phyloP scores from a whole-genome alignment of 345 rosid genomes.

The Populus ilicifolia region DNA sequence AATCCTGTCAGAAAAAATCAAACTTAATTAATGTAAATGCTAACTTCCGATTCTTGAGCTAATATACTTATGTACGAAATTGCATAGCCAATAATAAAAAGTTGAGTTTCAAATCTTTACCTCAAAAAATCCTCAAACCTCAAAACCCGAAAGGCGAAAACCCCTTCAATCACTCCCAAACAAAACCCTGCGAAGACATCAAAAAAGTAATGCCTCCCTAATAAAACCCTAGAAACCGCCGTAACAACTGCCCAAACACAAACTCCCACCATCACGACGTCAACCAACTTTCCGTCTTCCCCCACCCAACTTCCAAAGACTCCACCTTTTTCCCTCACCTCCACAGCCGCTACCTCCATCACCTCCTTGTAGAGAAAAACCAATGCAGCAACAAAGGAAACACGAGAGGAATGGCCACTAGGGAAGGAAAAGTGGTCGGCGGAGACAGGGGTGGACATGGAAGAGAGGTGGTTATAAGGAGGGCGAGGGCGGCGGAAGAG shows the following conservation, averaged over 20 bases:
- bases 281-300: constrained; percentile 12
- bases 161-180: constrained; percentile 62
- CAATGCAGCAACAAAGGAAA: constrained; percentile 59
- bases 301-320: constrained; percentile 16
- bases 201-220: constrained; percentile 68
- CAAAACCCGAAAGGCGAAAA: constrained; percentile 30
- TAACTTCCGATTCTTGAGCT: background rate
- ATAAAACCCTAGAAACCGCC: constrained; percentile 67
- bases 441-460: constrained; percentile 67
- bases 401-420: constrained; percentile 91
- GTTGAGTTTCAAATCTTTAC: background rate
- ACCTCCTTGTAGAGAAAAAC: constrained; percentile 36
- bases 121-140: constrained; percentile 20
- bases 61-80: no score
- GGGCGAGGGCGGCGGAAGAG: constrained; percentile 87
- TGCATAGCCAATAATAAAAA: no score
- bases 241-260: constrained; percentile 70
- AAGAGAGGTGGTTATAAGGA: constrained; percentile 51
- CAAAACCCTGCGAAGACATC: constrained; percentile 72
- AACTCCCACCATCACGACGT: constrained; percentile 26
- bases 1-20: no score
- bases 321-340: constrained; percentile 2
- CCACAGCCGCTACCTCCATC: constrained; percentile 14
- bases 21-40: background rate
- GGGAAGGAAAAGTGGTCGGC: constrained; percentile 85